Percentiles rank a stretch among this genome's conserved stretches.
Evolutionary conservation across 2,329 filamentous ascomycete species (phyloP).

Genomic region (Ophiobolus disseminans): DNA sequence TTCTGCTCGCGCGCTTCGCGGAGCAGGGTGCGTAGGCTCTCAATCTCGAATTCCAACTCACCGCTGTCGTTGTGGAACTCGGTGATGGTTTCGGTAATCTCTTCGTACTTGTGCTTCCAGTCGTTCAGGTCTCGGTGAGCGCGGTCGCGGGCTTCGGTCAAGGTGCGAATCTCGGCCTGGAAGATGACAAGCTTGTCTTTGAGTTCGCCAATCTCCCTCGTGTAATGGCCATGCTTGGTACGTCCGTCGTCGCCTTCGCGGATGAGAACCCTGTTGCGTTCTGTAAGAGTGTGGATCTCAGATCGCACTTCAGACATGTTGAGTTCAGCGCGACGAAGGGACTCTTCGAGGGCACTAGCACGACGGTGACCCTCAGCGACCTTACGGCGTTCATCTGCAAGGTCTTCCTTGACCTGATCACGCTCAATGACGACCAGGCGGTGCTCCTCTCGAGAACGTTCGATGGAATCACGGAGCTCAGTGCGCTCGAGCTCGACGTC

Average conservation of each 20-base stretch:
- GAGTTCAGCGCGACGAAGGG: slow-evolving; percentile 26
- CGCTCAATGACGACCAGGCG: slow-evolving; percentile 30
- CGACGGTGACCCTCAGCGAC: slow-evolving; percentile 24
- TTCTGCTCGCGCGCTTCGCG: slow-evolving; percentile 34
- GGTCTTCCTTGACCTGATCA: slow-evolving; percentile 32
- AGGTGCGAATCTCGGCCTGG: slow-evolving; percentile 28
- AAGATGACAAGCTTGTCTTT: slow-evolving; percentile 24
- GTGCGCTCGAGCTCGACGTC: slow-evolving; percentile 25
- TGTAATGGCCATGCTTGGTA: slow-evolving; percentile 22
- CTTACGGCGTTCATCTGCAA: slow-evolving; percentile 26
- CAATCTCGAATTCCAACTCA: slow-evolving; percentile 34
- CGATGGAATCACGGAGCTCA: slow-evolving; percentile 24
- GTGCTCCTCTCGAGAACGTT: slow-evolving; percentile 27
- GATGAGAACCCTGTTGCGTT: slow-evolving; percentile 24
- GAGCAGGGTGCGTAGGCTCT: slow-evolving; percentile 25
- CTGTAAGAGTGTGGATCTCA: slow-evolving; percentile 25
- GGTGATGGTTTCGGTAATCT: slow-evolving; percentile 30
- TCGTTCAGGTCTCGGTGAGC: slow-evolving; percentile 25
- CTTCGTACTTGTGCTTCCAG: slow-evolving; percentile 35
- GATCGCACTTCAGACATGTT: slow-evolving; percentile 19
- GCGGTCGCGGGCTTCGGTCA: slow-evolving; percentile 27
- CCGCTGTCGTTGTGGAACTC: slow-evolving; percentile 26
- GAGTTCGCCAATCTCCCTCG: slow-evolving; percentile 18
- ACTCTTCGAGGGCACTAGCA: slow-evolving; percentile 25
- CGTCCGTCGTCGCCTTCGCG: slow-evolving; percentile 26